These are phyloP conservation scores for Acacia acuminata DNA, from an alignment of 306 rosid species.

Conservation along the genomic window DNA sequence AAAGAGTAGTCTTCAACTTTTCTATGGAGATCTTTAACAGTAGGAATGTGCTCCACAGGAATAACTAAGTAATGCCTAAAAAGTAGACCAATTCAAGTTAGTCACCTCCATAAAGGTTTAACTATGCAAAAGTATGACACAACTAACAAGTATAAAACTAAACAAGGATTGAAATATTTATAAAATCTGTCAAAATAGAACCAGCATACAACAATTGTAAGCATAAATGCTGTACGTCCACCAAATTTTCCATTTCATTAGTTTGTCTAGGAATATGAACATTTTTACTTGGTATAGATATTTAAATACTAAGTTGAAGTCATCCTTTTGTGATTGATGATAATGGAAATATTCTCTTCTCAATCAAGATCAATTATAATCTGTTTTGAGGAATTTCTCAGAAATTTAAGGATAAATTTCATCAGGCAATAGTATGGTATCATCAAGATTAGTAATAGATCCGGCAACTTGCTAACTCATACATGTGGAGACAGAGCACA, in stretches of 20 bases:
- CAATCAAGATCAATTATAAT: neutral
- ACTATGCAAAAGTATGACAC: neutral
- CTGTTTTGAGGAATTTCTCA: neutral
- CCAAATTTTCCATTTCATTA: conserved; percentile 8
- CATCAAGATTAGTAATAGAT: neutral
- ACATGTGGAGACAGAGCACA: neutral
- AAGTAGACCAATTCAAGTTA: conserved; percentile 7
- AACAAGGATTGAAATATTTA: neutral
- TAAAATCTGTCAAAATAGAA: conserved; percentile 2
- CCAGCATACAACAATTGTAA: neutral
- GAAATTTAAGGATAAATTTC: neutral
- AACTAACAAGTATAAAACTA: neutral
- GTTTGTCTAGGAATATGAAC: neutral
- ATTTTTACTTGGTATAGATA: neutral
- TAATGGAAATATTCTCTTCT: neutral
- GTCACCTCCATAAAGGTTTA: conserved; percentile 3
- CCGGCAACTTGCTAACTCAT: neutral
- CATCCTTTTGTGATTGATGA: neutral
- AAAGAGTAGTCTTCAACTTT: conserved; percentile 57
- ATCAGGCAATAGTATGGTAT: neutral
- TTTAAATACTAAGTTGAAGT: neutral
- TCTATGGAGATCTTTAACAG: conserved; percentile 61
- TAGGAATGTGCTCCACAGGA: conserved; percentile 66
- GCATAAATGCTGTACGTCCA: conserved; percentile 1
- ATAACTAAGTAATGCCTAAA: conserved; percentile 82